Percentiles rank a stretch among this genome's conserved stretches.
Evolutionary conservation across 768 basidiomycete genomes (phyloP).

Genomic region (Royoungia palumana): DNA sequence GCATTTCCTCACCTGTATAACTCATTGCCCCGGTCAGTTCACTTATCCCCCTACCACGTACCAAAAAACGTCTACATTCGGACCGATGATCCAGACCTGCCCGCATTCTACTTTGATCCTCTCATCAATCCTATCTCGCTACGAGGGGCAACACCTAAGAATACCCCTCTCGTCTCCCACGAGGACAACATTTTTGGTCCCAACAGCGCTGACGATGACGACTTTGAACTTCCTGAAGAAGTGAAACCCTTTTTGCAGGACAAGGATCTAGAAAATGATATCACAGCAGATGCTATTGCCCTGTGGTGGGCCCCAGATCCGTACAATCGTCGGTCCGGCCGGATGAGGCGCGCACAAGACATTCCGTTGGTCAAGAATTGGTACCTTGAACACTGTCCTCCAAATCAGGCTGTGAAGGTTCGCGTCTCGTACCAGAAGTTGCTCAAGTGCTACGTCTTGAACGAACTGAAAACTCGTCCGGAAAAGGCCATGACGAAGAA

Average conservation of each 20-base stretch:
- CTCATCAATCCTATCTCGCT: conserved; percentile 97
- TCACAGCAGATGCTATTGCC: conserved; percentile 95
- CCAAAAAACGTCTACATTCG: conserved; percentile 99
- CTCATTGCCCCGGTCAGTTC: conserved; percentile 92
- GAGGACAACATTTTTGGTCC: conserved; percentile 93
- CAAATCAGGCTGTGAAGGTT: conserved; percentile 94
- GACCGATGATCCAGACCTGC: conserved; percentile 98
- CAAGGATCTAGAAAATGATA: conserved; percentile 78
- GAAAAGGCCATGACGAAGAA: conserved; percentile 99
- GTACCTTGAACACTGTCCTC: conserved; percentile 98
- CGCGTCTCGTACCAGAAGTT: conserved; percentile 99
- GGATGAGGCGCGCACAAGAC: conserved; percentile 93
- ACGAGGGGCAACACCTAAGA: conserved; percentile 82
- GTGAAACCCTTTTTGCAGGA: conserved; percentile 78
- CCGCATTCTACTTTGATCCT: conserved; percentile 98
- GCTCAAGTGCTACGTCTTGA: conserved; percentile 91
- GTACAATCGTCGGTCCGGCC: conserved; percentile 87
- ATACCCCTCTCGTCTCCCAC: conserved; percentile 76
- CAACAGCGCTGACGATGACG: conserved; percentile 80
- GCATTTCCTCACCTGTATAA: conserved; percentile 99
- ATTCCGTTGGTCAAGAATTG: conserved; percentile 95
- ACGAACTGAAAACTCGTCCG: conserved; percentile 82
- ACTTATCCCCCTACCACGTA: conserved; percentile 85
- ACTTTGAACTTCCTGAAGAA: conserved; percentile 79
- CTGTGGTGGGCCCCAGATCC: conserved; percentile 99